Conservation (phyloP, 2,329 filamentous ascomycete genomes). For the Stagonosporopsis vannaccii region DNA sequence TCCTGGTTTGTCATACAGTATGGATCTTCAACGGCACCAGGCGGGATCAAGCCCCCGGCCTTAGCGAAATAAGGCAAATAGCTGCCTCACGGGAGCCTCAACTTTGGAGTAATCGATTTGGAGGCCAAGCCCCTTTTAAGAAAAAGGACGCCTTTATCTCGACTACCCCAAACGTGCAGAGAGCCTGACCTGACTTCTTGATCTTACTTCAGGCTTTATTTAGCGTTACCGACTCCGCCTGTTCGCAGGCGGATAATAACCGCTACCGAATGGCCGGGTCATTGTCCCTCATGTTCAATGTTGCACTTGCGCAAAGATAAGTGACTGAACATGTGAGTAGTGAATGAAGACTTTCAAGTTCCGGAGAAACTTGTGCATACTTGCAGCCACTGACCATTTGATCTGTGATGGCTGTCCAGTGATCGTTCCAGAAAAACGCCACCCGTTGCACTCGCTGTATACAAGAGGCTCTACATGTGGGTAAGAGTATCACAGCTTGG, state of each 20-base stretch:
- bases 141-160: not conserved
- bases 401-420: not conserved
- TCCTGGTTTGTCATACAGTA: not conserved
- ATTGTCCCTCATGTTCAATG: not conserved
- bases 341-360: not conserved
- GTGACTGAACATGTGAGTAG: not conserved
- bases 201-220: too few species aligned
- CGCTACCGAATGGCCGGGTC: too few species aligned
- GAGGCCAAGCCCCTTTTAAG: too few species aligned
- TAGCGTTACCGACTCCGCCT: not conserved
- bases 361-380: not conserved
- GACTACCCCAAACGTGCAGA: not conserved
- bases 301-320: not conserved
- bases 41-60: not conserved
- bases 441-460: not conserved
- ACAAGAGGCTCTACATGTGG: not conserved
- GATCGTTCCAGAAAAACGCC: not conserved
- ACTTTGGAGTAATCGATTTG: not conserved
- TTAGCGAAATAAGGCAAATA: not conserved
- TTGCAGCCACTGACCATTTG: not conserved
- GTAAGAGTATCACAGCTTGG: not conserved
- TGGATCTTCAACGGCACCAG: too few species aligned
- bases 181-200: too few species aligned
- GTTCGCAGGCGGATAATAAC: not conserved
- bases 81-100: not conserved